Base-by-base conservation (phyloP, 495 filamentous ascomycete genomes). In the Aspergillus biplanus region DNA sequence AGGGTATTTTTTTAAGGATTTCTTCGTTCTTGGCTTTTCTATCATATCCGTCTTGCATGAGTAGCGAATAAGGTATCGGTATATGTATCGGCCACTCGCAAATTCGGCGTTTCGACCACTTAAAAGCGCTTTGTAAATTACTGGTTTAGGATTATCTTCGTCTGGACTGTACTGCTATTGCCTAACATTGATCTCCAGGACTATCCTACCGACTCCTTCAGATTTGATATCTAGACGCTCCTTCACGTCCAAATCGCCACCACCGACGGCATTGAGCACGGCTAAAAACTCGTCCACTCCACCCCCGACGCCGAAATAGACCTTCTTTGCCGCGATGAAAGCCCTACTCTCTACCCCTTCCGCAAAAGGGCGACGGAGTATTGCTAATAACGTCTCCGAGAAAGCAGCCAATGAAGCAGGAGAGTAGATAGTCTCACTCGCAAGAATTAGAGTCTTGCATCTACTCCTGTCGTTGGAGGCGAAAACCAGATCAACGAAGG, bases 281-380 rank as follows among this genome's bases (percentile, higher is more conserved):
- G 82, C 75, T 55, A 92, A 81, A 71, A 99, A 97, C 69, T 94
- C 93, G 72, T 94, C 89, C 47, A 99, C 86, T 18, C 92, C 92
- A 18, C 95, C 95, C 3, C 95, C 95, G 58, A 99, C 95, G 5
- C 95, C 95, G 70, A 99, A 99, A 73, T 99, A 99, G 3, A 97
- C 86, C 74, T 87, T 86, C 79, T 99, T 99, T 3, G 95, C 95
- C 5, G 87, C 95, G 2, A 99, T 81, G n/a, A 97, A 73, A 6
- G 92, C 92, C 59, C 81, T 84, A 34, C 84, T 85, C 42, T 67
- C 73, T 7, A 52, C 61, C 11, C 73, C 60, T 66, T 72, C 33
- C 55, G 62, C 59, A 6, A 65, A 75, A 34, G 87, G 83, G 5
- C 78, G 77, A 53, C 84, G 74, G 59, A 97, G 73, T 9, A 95